Conservation (phyloP, 2,329 filamentous ascomycete species). For the Akanthomyces dipterigenus region DNA sequence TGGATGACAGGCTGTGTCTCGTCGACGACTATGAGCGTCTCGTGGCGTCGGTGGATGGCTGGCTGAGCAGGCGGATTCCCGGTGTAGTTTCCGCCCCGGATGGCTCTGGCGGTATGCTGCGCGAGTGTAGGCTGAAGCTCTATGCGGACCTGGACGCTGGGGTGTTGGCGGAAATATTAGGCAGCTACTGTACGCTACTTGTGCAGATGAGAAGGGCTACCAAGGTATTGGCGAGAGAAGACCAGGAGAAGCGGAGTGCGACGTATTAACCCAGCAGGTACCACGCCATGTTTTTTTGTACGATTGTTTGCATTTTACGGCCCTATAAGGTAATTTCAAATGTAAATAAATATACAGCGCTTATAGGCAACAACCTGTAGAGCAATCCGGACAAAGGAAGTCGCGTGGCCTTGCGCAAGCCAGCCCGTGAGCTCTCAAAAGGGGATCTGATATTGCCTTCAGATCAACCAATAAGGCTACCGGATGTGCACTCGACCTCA, state of each 20-base stretch:
- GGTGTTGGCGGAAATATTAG: conserved; percentile 6
- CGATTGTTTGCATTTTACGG: too few species aligned
- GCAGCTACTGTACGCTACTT: conserved; percentile 7
- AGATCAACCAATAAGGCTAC: too few species aligned
- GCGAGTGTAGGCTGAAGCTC: conserved; percentile 4
- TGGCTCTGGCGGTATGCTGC: background rate
- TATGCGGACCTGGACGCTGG: conserved; percentile 4
- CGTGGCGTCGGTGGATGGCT: conserved; percentile 2
- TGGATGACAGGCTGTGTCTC: conserved; percentile 1
- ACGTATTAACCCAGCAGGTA: background rate
- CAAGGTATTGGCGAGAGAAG: background rate
- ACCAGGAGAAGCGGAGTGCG: background rate
- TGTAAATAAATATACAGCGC: too few species aligned
- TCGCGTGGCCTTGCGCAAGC: too few species aligned
- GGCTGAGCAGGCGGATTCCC: background rate
- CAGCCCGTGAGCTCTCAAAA: too few species aligned
- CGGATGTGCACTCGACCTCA: too few species aligned
- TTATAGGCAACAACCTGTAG: too few species aligned
- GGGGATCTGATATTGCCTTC: too few species aligned
- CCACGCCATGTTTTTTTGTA: too few species aligned
- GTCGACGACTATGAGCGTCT: conserved; percentile 11
- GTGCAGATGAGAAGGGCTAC: conserved; percentile 3
- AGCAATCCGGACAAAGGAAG: too few species aligned
- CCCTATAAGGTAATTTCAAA: too few species aligned
- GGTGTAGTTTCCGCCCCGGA: background rate